Percentiles rank a stretch among this genome's conserved stretches.
Conservation (phyloP, 306 rosid genomes). For the Dryas drummondii region DNA sequence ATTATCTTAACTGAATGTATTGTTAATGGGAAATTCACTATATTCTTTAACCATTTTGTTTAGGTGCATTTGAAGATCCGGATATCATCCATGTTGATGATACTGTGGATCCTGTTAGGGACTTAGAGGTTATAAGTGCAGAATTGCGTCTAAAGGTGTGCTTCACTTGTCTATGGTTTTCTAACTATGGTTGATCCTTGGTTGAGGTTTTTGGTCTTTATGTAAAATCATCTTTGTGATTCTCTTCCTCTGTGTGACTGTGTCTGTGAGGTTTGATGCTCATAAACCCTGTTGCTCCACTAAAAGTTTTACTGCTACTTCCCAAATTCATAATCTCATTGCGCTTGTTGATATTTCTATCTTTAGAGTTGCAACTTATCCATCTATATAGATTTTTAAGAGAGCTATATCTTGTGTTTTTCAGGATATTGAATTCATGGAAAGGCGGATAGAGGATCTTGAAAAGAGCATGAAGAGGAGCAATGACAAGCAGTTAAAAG, state of each 20-base stretch:
- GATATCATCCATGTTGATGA: slow-evolving; percentile 97
- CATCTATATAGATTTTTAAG: slow-evolving; percentile 6
- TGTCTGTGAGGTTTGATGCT: background rate
- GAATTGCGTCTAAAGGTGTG: slow-evolving; percentile 86
- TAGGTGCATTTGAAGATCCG: slow-evolving; percentile 98
- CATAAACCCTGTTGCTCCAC: background rate
- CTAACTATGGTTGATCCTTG: background rate
- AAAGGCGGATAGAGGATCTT: slow-evolving; percentile 75
- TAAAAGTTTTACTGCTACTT: background rate
- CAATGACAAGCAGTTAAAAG: slow-evolving; percentile 92
- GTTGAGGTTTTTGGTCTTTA: background rate
- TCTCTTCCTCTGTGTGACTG: background rate
- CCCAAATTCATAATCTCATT: background rate
- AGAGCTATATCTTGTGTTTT: slow-evolving; percentile 19
- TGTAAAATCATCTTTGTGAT: background rate
- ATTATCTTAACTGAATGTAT: background rate
- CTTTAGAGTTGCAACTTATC: background rate
- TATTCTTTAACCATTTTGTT: background rate
- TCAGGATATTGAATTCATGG: slow-evolving; percentile 89
- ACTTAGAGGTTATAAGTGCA: slow-evolving; percentile 78
- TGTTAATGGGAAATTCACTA: background rate
- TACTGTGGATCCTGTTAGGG: slow-evolving; percentile 93
- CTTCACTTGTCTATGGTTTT: slow-evolving; percentile 8
- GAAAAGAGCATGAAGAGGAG: slow-evolving; percentile 99
- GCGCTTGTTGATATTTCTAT: background rate